A percentile compares a stretch with the other conserved stretches of the same genome.
Conservation (phyloP, 345 rosid species). For the Clarkia xantiana region DNA sequence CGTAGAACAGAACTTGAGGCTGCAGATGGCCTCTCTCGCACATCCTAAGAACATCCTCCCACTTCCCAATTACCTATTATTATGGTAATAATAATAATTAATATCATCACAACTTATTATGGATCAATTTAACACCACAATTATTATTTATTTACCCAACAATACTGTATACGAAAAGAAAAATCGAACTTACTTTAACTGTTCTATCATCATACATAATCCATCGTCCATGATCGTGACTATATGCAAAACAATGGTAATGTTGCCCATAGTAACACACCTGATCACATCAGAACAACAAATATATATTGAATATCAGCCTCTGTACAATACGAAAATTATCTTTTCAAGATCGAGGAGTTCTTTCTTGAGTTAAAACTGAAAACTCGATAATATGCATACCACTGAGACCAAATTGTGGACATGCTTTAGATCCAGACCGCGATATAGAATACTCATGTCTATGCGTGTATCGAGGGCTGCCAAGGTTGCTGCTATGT, state of each 20-base stretch:
- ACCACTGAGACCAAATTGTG: slow-evolving; percentile 88
- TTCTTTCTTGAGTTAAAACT: background rate
- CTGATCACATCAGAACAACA: slow-evolving; percentile 19
- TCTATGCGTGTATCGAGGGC: slow-evolving; percentile 71
- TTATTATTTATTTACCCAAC: no score
- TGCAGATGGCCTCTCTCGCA: slow-evolving; percentile 88
- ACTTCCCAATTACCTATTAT: slow-evolving; percentile 71
- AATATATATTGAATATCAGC: background rate
- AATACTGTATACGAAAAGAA: background rate
- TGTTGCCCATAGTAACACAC: slow-evolving; percentile 99
- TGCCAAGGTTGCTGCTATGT: slow-evolving; percentile 74
- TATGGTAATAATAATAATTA: no score
- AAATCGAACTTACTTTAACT: slow-evolving; percentile 47
- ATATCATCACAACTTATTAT: no score
- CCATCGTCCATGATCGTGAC: slow-evolving; percentile 59
- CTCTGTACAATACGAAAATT: no score
- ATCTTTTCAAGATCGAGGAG: no score
- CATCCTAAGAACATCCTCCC: slow-evolving; percentile 69
- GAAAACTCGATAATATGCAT: slow-evolving; percentile 6
- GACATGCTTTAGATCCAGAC: slow-evolving; percentile 48
- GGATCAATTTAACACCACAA: no score
- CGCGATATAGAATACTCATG: slow-evolving; percentile 69
- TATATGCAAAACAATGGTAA: slow-evolving; percentile 92
- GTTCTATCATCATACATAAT: slow-evolving; percentile 94
- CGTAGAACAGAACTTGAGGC: slow-evolving; percentile 91